Conservation (phyloP, 257 asterid species). For the Solanum gracilifrons region DNA sequence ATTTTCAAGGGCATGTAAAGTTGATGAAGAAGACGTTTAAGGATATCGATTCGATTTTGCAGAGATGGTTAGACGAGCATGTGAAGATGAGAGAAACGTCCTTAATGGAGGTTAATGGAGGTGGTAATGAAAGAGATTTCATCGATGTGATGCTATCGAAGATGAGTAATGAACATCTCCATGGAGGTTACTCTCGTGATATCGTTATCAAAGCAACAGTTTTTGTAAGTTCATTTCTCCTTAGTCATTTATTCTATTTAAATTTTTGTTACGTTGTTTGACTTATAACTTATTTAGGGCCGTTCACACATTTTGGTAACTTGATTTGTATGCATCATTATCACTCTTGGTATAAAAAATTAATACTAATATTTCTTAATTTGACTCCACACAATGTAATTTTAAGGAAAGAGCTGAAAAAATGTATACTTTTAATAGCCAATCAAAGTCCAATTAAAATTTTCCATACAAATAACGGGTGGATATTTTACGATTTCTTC, state of each 20-base stretch:
- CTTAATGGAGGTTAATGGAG: neutral
- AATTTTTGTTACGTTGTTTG: too few species aligned
- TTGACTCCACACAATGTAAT: neutral
- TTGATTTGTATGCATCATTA: too few species aligned
- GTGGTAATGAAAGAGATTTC: constrained; percentile 3
- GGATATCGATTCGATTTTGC: constrained; percentile 3
- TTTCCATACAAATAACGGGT: neutral
- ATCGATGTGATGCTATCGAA: constrained; percentile 7
- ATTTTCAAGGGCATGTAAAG: constrained; percentile 1
- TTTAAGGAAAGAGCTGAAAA: neutral
- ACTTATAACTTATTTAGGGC: too few species aligned
- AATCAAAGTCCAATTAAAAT: neutral
- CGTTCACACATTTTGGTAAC: too few species aligned
- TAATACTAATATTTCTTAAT: neutral
- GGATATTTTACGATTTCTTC: too few species aligned
- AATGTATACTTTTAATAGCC: neutral
- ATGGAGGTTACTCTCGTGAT: neutral
- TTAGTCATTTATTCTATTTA: too few species aligned
- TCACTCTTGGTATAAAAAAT: neutral
- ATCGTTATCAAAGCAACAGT: neutral
- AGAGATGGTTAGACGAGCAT: constrained; percentile 9
- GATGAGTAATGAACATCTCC: neutral
- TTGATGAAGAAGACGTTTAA: neutral
- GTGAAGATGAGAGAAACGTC: neutral
- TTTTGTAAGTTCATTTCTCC: neutral